phyloP scores from a whole-genome alignment of 2,329 filamentous ascomycete genomes.

The Aureobasidium namibiae region DNA sequence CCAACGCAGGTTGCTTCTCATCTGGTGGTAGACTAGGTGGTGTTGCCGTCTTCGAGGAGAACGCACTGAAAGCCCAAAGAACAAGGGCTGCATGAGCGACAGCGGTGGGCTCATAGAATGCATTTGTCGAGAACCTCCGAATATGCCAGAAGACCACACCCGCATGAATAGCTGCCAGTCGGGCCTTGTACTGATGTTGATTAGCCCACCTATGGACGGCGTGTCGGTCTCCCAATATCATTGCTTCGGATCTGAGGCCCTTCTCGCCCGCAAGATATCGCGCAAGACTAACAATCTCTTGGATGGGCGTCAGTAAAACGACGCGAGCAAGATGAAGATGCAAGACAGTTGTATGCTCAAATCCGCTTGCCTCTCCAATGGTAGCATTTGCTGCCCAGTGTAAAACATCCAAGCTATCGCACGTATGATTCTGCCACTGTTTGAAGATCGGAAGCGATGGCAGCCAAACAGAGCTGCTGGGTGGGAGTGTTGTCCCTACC shows the following conservation, averaged over 20 bases:
- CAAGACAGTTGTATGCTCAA: slow-evolving; percentile 47
- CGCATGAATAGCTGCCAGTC: slow-evolving; percentile 47
- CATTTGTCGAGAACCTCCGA: slow-evolving; percentile 40
- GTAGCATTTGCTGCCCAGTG: slow-evolving; percentile 51
- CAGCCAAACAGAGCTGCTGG: not conserved
- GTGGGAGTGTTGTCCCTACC: slow-evolving; percentile 1
- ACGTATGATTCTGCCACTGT: slow-evolving; percentile 41
- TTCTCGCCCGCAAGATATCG: not conserved
- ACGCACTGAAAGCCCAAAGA: slow-evolving; percentile 52
- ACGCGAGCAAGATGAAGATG: slow-evolving; percentile 49
- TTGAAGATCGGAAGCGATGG: slow-evolving; percentile 40
- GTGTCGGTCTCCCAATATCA: slow-evolving; percentile 16
- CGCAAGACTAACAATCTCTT: slow-evolving; percentile 38
- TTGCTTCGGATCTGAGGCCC: not conserved
- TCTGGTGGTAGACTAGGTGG: too few species aligned
- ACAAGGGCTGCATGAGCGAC: slow-evolving; percentile 58
- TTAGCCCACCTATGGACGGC: slow-evolving; percentile 41
- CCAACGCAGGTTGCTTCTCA: too few species aligned
- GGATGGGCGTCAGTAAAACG: slow-evolving; percentile 42
- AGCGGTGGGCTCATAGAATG: slow-evolving; percentile 55
- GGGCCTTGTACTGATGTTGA: slow-evolving; percentile 47
- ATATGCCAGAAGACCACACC: slow-evolving; percentile 47
- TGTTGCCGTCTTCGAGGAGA: slow-evolving; percentile 1
- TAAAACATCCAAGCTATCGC: slow-evolving; percentile 46
- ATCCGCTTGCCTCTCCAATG: slow-evolving; percentile 40